Conservation (phyloP, 805 yeast species). For the Pichia cabralensis region DNA sequence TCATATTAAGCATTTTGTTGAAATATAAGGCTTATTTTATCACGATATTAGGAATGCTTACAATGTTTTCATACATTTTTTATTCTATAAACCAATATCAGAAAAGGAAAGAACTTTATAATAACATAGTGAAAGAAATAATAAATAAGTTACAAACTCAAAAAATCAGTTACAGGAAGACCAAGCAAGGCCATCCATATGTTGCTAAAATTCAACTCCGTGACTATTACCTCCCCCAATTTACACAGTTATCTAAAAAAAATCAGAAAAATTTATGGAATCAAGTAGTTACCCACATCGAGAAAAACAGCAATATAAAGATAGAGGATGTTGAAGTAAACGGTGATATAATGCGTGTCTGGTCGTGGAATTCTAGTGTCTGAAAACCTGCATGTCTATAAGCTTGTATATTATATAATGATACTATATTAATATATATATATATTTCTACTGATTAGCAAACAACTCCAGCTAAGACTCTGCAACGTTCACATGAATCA, state of each 20-base stretch:
- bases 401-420: too few relatives aligned
- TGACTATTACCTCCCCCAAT: constrained; percentile 41
- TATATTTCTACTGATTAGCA: too few relatives aligned
- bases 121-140: constrained; percentile 37
- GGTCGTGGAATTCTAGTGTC: constrained; percentile 79
- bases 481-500: too few relatives aligned
- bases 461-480: too few relatives aligned
- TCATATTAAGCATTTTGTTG: constrained; percentile 15
- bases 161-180: too few relatives aligned
- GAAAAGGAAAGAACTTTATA: constrained; percentile 32
- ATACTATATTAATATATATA: too few relatives aligned
- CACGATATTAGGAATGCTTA: constrained; percentile 4
- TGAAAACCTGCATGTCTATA: too few relatives aligned
- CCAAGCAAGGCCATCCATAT: constrained; percentile 29
- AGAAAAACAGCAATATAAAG: constrained; percentile 56
- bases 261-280: constrained; percentile 49
- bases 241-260: constrained; percentile 20
- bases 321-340: constrained; percentile 57
- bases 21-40: constrained; percentile 18
- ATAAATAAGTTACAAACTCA: constrained; percentile 41
- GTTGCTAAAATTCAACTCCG: constrained; percentile 66
- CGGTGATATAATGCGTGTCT: constrained; percentile 80
- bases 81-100: constrained; percentile 29
- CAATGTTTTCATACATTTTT: constrained; percentile 15
- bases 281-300: constrained; percentile 43